Conservation (phyloP, 768 basidiomycete genomes). For the Suillus occidentalis region DNA sequence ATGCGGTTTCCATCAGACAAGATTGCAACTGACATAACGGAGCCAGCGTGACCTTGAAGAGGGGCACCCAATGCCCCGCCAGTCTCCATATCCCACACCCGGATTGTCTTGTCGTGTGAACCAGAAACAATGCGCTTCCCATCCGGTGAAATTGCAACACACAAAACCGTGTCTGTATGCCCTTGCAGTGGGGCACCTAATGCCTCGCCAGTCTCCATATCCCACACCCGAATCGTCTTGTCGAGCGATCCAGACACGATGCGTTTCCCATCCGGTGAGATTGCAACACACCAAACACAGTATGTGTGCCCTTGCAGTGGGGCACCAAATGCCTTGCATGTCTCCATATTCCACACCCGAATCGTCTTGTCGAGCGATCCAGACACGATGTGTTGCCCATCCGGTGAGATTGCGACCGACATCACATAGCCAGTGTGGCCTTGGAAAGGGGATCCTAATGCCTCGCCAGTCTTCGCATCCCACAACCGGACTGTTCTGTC, state of each 20-base stretch:
- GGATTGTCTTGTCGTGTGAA: no score
- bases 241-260: conserved; percentile 8
- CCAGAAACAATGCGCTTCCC: no score
- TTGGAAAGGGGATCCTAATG: conserved; percentile 16
- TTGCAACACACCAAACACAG: background rate
- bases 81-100: no score
- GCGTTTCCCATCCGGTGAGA: background rate
- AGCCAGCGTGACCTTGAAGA: no score
- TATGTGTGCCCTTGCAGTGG: background rate
- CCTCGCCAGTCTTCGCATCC: conserved; percentile 13
- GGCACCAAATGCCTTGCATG: background rate
- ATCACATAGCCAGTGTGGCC: background rate
- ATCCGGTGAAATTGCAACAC: no score
- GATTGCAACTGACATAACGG: no score
- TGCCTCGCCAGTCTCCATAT: no score
- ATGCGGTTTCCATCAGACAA: no score
- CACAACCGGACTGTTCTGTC: background rate
- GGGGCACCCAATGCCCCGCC: no score
- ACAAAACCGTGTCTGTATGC: no score
- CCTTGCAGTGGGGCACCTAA: no score
- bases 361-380: background rate
- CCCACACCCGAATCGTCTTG: no score
- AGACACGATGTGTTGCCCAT: background rate
- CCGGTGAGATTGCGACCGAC: conserved; percentile 4
- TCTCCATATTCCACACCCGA: conserved; percentile 14